Evolutionary conservation across 2,329 filamentous ascomycete genomes (phyloP), one percentile per base, ranked within the genome.

Genomic region (Colletotrichum graminicola): DNA sequence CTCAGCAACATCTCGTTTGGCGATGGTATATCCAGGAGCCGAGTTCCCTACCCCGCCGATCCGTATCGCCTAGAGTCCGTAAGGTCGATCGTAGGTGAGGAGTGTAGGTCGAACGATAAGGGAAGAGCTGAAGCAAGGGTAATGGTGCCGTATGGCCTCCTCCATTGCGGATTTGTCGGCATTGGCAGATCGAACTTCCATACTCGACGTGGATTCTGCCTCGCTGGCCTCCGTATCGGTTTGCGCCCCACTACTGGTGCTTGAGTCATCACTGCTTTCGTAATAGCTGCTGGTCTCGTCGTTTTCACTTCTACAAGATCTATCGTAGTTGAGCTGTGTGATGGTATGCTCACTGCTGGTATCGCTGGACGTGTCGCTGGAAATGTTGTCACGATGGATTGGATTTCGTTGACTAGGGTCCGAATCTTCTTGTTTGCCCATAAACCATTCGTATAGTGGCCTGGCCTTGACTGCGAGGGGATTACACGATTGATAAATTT

Each of bases 81-180:
- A n/a, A n/a, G 52, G 55, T 23, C 36, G 41, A 18, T n/a, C 10
- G 32, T 66, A 52, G 3, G 63, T 60, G 32, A 66, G 52, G 11
- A 66, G 45, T 7, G 41, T 66, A 3, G 63, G 63, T 12, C 63
- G 39, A 7, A 66, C 63, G 21, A 66, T 23, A 21, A 63, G 49
- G 12, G 49, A 52, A 41, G 61, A 63, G 51, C 49, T 54, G 36
- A 52, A 63, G 23, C 14, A 43, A 59, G 54, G 36, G 21, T 55
- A 34, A 26, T 45, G 16, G 7, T 45, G 57, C 23, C 34, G 32
- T 16, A 55, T 45, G 18, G 34, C 5, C 23, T 26, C 18, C 34
- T 63, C 61, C 61, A 55, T 55, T 23, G 26, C 36, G 4, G 14
- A 29, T 39, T 55, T 54, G 61, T 63, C 61, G 18, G 39, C 23